Evolutionary conservation across 768 basidiomycete species (phyloP), one percentile per base, ranked within the genome.

Genomic region (Pleurotus sapidus): DNA sequence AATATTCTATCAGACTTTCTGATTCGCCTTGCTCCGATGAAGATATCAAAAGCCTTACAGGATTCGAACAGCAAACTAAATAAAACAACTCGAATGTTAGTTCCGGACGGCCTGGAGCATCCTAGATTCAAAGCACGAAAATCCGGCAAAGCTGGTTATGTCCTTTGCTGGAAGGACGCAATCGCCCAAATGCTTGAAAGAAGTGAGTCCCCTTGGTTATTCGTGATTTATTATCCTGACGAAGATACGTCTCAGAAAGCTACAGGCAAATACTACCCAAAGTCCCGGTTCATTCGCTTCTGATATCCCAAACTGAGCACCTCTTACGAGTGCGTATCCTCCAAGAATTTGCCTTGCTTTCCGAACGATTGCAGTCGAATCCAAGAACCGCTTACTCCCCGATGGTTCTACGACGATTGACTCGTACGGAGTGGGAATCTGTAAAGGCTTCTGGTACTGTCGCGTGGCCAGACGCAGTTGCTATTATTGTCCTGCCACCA

Each of bases 271-370:
- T 72, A 14, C 62, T 70, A 1, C 62, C 64, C 39, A 69, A 72
- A 24, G 27, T 75, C 8, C 24, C 60, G 1, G 55, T 78, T 3
- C 79, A 80, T 58, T 67, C 79, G 12, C 71, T 78, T 34, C 69
- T 89, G 15, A 67, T 70, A 7, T 72, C 78, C 23, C 86, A 92
- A 45, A 78, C 90, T 37, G 74, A 74, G 2, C 86, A 91, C 63
- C 74, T 86, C 20, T 73, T 93, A 8, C 89, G 90, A 46, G 68
- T 88, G 12, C 84, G 91, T 15, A 79, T 91, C 11, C 72, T 93
- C 2, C 90, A 93, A 67, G 92, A 93, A 63, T 70, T 93, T 5
- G 78, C 86, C 39, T 67, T 91, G 4, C 68, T 93, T 42, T 74
- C 71, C 0, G 77, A 80, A 11, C 68, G 66, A 5, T 66, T 88